phyloP scores from a whole-genome alignment of 2,329 filamentous ascomycete genomes.

The Talaromyces amestolkiae region DNA sequence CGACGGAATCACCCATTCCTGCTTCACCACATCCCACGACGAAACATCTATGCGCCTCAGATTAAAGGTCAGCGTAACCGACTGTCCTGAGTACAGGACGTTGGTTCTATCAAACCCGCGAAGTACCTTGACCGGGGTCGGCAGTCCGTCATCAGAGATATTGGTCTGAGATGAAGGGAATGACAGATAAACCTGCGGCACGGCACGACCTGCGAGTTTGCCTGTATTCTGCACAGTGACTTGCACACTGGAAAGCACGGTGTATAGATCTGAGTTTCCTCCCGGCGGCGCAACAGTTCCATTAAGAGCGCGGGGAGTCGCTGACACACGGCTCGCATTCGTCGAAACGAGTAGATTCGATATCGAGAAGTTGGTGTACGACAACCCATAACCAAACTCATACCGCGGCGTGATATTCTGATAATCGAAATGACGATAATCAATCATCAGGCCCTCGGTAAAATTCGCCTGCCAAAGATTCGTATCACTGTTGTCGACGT shows the following conservation, averaged over 20 bases:
- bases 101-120: slow-evolving; percentile 54
- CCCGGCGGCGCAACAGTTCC: slow-evolving; percentile 37
- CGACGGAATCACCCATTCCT: slow-evolving; percentile 35
- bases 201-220: slow-evolving; percentile 45
- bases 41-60: slow-evolving; percentile 42
- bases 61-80: slow-evolving; percentile 43
- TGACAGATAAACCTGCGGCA: slow-evolving; percentile 57
- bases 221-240: slow-evolving; percentile 55
- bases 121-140: slow-evolving; percentile 36
- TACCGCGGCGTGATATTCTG: slow-evolving; percentile 51
- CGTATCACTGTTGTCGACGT: slow-evolving; percentile 33
- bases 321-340: background rate
- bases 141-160: slow-evolving; percentile 18
- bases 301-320: slow-evolving; percentile 13
- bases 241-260: slow-evolving; percentile 49
- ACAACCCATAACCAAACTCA: slow-evolving; percentile 57
- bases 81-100: slow-evolving; percentile 42
- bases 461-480: slow-evolving; percentile 51
- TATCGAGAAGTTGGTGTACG: slow-evolving; percentile 17
- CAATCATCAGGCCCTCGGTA: slow-evolving; percentile 52
- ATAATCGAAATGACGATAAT: slow-evolving; percentile 57
- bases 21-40: slow-evolving; percentile 35
- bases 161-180: slow-evolving; percentile 32
- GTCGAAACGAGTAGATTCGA: slow-evolving; percentile 14
- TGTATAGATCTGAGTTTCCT: slow-evolving; percentile 57